Conservation (phyloP, 108 stramenopile genomes). For the Conticribra guillardii region DNA sequence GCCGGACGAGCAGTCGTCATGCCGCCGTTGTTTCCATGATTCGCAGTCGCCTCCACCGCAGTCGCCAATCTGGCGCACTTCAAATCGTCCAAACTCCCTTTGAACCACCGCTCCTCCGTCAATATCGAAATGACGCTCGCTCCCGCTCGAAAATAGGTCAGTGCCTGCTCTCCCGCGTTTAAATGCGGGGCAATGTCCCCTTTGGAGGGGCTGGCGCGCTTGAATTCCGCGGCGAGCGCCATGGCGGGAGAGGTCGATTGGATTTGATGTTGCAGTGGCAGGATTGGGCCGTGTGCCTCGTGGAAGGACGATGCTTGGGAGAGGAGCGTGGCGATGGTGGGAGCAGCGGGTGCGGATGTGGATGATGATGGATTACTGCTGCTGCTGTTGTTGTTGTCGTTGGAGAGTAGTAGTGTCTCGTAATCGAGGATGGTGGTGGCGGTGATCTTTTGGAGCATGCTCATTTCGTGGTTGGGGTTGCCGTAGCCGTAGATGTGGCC, state of each 20-base stretch:
- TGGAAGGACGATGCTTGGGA: slow-evolving; percentile 57
- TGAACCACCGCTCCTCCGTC: slow-evolving; percentile 96
- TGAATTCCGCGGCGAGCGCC: slow-evolving; percentile 99
- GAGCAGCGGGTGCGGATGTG: no score
- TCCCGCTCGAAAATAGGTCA: slow-evolving; percentile 82
- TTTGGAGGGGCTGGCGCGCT: slow-evolving; percentile 95
- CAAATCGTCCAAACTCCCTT: slow-evolving; percentile 88
- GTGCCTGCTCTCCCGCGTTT: slow-evolving; percentile 84
- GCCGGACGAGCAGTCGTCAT: slow-evolving; percentile 74
- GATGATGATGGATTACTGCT: not conserved
- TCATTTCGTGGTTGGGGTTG: slow-evolving; percentile 66
- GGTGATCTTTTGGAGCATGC: slow-evolving; percentile 85
- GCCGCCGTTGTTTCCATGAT: no score
- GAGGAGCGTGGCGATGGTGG: slow-evolving; percentile 43
- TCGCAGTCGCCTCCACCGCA: not conserved
- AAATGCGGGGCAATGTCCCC: slow-evolving; percentile 83
- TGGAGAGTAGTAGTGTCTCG: slow-evolving; percentile 20
- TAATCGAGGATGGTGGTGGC: slow-evolving; percentile 81
- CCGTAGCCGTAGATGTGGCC: slow-evolving; percentile 70
- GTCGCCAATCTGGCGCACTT: slow-evolving; percentile 66
- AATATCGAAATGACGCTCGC: slow-evolving; percentile 93
- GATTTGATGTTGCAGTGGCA: slow-evolving; percentile 68
- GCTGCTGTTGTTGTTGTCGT: not conserved
- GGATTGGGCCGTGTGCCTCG: slow-evolving; percentile 58
- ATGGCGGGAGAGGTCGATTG: slow-evolving; percentile 67